Evolutionary conservation across 148 eudicot genomes (phyloP).

Genomic region (Amaranthus cruentus): DNA sequence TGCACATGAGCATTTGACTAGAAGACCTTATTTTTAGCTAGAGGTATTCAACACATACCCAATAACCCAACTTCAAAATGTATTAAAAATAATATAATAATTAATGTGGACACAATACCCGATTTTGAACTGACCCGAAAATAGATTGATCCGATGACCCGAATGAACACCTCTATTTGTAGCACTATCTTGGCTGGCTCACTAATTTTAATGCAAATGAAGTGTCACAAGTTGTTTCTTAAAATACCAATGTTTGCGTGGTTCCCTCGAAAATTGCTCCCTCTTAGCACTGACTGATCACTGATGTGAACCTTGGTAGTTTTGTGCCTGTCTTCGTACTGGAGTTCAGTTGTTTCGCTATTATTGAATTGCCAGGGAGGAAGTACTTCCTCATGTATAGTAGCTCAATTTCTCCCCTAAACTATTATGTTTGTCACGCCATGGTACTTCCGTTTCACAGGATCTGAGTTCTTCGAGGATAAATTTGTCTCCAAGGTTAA

Average conservation of each 20-base stretch:
- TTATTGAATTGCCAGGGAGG: neutral
- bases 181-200: too few relatives aligned
- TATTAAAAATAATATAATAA: too few relatives aligned
- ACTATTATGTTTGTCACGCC: neutral
- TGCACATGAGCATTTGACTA: too few relatives aligned
- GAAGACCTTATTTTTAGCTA: too few relatives aligned
- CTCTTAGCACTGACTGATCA: neutral
- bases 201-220: too few relatives aligned
- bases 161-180: too few relatives aligned
- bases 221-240: neutral
- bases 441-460: conserved; percentile 29
- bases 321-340: neutral
- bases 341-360: neutral
- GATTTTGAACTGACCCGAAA: too few relatives aligned
- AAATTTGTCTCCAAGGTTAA: conserved; percentile 71
- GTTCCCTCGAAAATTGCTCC: neutral
- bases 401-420: neutral
- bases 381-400: neutral
- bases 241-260: neutral
- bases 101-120: too few relatives aligned
- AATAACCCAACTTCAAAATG: too few relatives aligned
- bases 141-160: too few relatives aligned
- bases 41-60: too few relatives aligned
- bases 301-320: neutral
- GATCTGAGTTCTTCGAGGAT: conserved; percentile 89